Conservation (phyloP, 495 filamentous ascomycete species). For the Rostrohypoxylon terebratum region DNA sequence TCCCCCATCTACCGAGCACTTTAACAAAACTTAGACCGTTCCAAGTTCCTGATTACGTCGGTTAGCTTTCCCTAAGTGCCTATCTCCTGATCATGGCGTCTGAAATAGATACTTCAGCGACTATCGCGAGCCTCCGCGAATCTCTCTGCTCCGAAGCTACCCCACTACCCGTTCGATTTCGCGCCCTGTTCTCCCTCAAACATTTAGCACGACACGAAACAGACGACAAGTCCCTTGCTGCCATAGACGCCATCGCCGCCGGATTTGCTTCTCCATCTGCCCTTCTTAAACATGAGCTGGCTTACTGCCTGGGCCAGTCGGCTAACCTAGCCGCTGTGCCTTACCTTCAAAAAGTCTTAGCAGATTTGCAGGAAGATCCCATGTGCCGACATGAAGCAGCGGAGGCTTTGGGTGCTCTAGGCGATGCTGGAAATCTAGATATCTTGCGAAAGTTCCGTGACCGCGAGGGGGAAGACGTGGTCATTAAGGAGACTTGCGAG, state of each 20-base stretch:
- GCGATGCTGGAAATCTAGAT: conserved; percentile 74
- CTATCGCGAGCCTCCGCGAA: conserved; percentile 73
- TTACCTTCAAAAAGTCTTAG: conserved; percentile 79
- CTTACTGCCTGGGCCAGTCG: conserved; percentile 96
- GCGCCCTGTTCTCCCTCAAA: conserved; percentile 97
- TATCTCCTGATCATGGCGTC: conserved; percentile 38
- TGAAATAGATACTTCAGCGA: conserved; percentile 42
- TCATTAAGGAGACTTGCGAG: conserved; percentile 95
- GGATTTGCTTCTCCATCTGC: conserved; percentile 86
- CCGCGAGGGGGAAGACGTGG: conserved; percentile 74
- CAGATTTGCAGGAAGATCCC: conserved; percentile 80
- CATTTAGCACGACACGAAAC: conserved; percentile 81
- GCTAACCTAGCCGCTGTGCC: conserved; percentile 78
- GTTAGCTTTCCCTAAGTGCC: neutral
- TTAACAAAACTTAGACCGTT: neutral
- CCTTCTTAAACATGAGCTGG: conserved; percentile 92
- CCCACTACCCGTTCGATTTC: conserved; percentile 90
- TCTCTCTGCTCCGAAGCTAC: conserved; percentile 81
- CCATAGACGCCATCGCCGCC: conserved; percentile 93
- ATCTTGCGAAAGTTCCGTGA: conserved; percentile 78
- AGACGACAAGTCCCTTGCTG: conserved; percentile 71
- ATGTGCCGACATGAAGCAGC: conserved; percentile 99
- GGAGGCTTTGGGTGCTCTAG: conserved; percentile 92
- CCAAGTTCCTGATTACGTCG: neutral
- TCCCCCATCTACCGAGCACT: neutral